Evolutionary conservation across 2,329 filamentous ascomycete genomes (phyloP), one percentile per base, ranked within the genome.

Genomic region (Periconia digitata): DNA sequence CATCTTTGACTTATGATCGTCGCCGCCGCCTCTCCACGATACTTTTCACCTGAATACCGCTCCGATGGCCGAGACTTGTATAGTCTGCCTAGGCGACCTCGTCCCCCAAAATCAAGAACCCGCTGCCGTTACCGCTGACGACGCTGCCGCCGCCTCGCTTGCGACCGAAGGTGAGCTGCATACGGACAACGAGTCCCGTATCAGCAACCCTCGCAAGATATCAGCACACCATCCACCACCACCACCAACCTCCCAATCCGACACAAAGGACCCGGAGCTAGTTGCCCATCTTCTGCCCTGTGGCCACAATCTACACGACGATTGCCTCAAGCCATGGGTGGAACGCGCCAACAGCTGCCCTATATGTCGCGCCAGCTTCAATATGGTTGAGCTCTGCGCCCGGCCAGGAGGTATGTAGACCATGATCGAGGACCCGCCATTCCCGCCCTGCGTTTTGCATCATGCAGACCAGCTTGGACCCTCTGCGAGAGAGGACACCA

Each of bases 311-410:
- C 79, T 99, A 60, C 94, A 99, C 75, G 87, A 99, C 75, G 85
- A 87, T 44, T 99, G 94, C 72, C 81, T 99, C 59, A 87, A 88
- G 62, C 90, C 91, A 60, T 99, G 94, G 94, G 90, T 92, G 39
- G 90, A 95, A 74, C 88, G 95, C 71, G 92, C 94, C 55, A 99
- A 97, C 74, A 96, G 92, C 69, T 99, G 94, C 72, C 94, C 94
- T 39, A 96, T 99, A 72, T 99, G 94, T 74, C 89, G 94, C 59
- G 88, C 90, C 63, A 85, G 82, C 55, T 97, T 99, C 77, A 92
- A 97, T 73, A 76, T 87, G 62, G 92, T 99, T 58, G 85, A 94
- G 69, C 85, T 99, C 53, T 87, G 87, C 71, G 84, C 88, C 66
- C 84, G 81, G 59, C 75, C 91, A 64, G 88, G 90, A 79, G 90